A percentile compares a stretch with the other conserved stretches of the same genome.
phyloP scores from a whole-genome alignment of 192 early-diverging fungal genomes.

The Allomyces macrogynus region DNA sequence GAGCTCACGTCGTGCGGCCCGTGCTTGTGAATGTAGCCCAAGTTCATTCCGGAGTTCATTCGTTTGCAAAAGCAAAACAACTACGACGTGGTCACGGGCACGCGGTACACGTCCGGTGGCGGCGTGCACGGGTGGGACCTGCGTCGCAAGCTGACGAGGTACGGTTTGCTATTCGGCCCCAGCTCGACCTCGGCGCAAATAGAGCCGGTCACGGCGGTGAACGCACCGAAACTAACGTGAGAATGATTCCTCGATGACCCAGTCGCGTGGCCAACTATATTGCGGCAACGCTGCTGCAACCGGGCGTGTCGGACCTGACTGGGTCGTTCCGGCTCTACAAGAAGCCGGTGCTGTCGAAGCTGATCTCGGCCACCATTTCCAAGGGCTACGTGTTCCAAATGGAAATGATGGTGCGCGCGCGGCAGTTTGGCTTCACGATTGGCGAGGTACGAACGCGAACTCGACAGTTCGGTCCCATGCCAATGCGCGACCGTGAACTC shows the following conservation, averaged over 20 bases:
- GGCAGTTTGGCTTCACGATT: constrained; percentile 68
- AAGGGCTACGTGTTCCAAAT: constrained; percentile 99
- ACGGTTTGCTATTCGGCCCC: constrained; percentile 1
- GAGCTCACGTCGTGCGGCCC: not conserved
- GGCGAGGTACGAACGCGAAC: constrained; percentile 33
- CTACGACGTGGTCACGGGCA: constrained; percentile 85
- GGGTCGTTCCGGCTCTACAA: constrained; percentile 93
- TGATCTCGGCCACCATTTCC: constrained; percentile 74
- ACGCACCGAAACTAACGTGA: not conserved
- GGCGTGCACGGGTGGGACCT: constrained; percentile 98
- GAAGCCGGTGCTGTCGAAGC: constrained; percentile 60
- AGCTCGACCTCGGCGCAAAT: too few relatives aligned
- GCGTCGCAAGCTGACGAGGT: constrained; percentile 80
- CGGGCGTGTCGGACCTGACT: constrained; percentile 81
- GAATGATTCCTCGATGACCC: not conserved
- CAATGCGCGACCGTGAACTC: too few relatives aligned
- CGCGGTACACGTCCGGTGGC: constrained; percentile 66
- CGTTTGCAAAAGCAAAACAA: constrained; percentile 58
- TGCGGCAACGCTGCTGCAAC: constrained; percentile 65
- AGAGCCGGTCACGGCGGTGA: not conserved
- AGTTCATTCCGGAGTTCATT: constrained; percentile 91
- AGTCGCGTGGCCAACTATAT: constrained; percentile 93
- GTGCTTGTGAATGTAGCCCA: constrained; percentile 36
- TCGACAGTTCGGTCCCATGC: too few relatives aligned
- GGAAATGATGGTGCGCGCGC: constrained; percentile 98